phyloP scores from a whole-genome alignment of 2,329 filamentous ascomycete genomes.

The Zasmidium citrigriseum region DNA sequence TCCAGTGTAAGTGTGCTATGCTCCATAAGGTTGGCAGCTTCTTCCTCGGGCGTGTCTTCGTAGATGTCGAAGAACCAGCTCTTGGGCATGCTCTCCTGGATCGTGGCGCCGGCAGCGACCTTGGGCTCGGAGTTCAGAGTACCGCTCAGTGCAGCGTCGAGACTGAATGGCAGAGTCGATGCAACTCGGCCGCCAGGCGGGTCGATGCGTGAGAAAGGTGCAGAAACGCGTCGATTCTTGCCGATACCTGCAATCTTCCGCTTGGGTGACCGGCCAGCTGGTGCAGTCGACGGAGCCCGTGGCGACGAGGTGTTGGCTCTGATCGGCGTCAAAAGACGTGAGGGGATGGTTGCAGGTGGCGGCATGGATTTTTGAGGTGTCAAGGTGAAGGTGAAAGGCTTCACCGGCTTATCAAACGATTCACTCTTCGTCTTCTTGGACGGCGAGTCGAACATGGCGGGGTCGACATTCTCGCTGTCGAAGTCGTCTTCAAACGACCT shows the following conservation, averaged over 20 bases:
- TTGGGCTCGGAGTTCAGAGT: constrained; percentile 59
- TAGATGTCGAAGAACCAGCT: constrained; percentile 92
- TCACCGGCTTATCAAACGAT: constrained; percentile 37
- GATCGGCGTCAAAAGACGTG: constrained; percentile 38
- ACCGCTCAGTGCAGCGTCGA: constrained; percentile 79
- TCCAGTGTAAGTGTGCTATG: constrained; percentile 85
- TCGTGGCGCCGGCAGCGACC: constrained; percentile 49
- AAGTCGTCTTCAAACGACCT: constrained; percentile 45
- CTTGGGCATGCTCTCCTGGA: constrained; percentile 60
- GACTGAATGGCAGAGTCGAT: constrained; percentile 69
- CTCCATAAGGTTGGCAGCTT: constrained; percentile 89
- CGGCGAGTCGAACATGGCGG: constrained; percentile 51
- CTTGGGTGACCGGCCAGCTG: constrained; percentile 78
- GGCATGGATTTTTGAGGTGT: constrained; percentile 36
- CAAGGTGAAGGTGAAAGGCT: constrained; percentile 41
- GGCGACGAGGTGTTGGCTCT: constrained; percentile 43
- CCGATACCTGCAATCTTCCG: constrained; percentile 68
- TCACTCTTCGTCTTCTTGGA: constrained; percentile 55
- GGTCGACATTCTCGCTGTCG: constrained; percentile 63
- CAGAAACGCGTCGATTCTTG: constrained; percentile 60
- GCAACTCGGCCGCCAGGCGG: constrained; percentile 60
- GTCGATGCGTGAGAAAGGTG: constrained; percentile 68
- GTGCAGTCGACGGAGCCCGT: constrained; percentile 54
- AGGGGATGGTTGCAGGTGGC: constrained; percentile 34
- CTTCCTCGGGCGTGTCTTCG: constrained; percentile 85